These are phyloP conservation scores for Chloris gayana DNA, from an alignment of 176 grass and related monocot genomes.

Conservation along the genomic window DNA sequence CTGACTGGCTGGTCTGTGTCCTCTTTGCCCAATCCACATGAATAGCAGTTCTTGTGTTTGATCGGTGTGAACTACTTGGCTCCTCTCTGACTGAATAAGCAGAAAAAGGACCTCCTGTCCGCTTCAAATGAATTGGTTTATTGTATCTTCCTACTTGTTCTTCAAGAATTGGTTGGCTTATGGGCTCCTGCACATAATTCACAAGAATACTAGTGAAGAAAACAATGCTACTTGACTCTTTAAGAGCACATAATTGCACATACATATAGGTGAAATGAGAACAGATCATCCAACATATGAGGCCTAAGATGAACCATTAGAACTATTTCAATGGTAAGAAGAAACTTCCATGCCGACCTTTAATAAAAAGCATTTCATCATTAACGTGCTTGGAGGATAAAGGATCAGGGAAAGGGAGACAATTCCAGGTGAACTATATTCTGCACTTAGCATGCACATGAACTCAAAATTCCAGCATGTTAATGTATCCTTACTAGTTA, in stretches of 20 bases:
- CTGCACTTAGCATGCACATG: constrained; percentile 15
- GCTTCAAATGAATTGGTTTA: constrained; percentile 18
- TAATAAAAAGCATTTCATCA: neutral
- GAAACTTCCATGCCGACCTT: constrained; percentile 5
- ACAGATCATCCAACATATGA: neutral
- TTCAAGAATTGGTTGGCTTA: constrained; percentile 9
- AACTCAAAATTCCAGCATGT: neutral
- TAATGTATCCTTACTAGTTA: too few relatives aligned
- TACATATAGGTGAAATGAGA: neutral
- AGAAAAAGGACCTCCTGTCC: neutral
- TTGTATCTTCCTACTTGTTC: constrained; percentile 32
- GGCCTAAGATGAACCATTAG: neutral
- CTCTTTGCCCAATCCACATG: constrained; percentile 10
- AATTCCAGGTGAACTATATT: neutral
- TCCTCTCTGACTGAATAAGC: constrained; percentile 22
- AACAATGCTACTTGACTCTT: constrained; percentile 1
- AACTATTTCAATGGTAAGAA: constrained; percentile 19
- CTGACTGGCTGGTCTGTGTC: constrained; percentile 13
- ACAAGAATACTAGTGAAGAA: neutral
- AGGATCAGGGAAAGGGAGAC: neutral
- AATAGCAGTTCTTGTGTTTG: constrained; percentile 11
- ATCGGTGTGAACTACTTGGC: constrained; percentile 22
- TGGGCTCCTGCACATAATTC: constrained; percentile 23
- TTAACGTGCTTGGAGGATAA: neutral
- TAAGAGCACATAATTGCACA: neutral